A percentile compares a stretch with the other conserved stretches of the same genome.
Evolutionary conservation across 1,284 basidiomycete genomes (phyloP).

Genomic region (Cryptococcus neoformans): DNA sequence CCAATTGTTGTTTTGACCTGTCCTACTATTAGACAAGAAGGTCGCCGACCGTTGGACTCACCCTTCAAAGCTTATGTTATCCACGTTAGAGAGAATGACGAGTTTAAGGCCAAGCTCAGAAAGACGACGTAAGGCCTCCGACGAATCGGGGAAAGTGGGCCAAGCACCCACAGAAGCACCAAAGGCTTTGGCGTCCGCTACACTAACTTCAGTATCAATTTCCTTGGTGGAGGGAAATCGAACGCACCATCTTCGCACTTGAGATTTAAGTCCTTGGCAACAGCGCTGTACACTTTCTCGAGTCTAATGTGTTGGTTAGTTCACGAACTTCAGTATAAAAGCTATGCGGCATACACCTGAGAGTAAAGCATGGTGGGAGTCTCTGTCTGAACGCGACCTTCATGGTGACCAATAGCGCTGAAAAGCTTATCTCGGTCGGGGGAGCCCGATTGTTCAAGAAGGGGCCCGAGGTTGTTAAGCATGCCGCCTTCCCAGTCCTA

Average conservation of each 20-base stretch:
- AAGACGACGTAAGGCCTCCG: slow-evolving; percentile 22
- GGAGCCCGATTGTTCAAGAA: slow-evolving; percentile 18
- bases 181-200: slow-evolving; percentile 25
- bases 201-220: neutral
- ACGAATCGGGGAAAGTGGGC: slow-evolving; percentile 36
- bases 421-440: slow-evolving; percentile 18
- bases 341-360: slow-evolving; percentile 17
- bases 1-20: slow-evolving; percentile 31
- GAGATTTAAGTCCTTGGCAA: slow-evolving; percentile 7
- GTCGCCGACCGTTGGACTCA: slow-evolving; percentile 4
- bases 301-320: slow-evolving; percentile 1
- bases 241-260: slow-evolving; percentile 9
- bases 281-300: slow-evolving; percentile 3
- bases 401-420: slow-evolving; percentile 14
- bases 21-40: too few species aligned
- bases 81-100: slow-evolving; percentile 33
- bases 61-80: slow-evolving; percentile 28
- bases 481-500: slow-evolving; percentile 35
- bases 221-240: neutral
- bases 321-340: too few species aligned
- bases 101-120: slow-evolving; percentile 26
- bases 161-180: slow-evolving; percentile 25
- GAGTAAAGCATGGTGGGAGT: slow-evolving; percentile 27
- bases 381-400: slow-evolving; percentile 25
- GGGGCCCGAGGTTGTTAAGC: slow-evolving; percentile 19